A percentile compares a stretch with the other conserved stretches of the same genome.
Conservation (phyloP, 2,329 filamentous ascomycete species). For the Trichoderma polysporum region DNA sequence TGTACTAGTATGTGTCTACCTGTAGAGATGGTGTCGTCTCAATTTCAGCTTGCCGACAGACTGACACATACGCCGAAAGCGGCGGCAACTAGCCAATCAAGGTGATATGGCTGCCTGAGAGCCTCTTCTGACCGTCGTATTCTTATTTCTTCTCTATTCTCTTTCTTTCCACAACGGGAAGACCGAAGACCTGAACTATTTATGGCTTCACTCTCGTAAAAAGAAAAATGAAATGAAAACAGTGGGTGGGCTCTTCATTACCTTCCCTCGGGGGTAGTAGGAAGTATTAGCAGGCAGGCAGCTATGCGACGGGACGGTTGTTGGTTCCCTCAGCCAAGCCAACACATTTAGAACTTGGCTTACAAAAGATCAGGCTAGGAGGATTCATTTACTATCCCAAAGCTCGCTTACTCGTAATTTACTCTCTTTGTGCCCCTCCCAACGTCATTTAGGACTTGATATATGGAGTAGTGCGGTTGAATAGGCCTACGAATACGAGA, state of each 20-base stretch:
- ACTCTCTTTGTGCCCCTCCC: not conserved
- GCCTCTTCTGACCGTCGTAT: not conserved
- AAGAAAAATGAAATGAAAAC: not conserved
- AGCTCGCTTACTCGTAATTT: not conserved
- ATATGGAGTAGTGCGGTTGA: too few species aligned
- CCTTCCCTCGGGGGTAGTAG: not conserved
- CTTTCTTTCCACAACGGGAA: not conserved
- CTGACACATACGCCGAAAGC: not conserved
- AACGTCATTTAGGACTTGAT: not conserved
- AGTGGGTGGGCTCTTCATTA: not conserved
- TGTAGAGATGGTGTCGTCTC: not conserved
- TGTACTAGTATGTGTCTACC: not conserved
- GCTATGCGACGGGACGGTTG: not conserved
- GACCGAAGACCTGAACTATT: not conserved
- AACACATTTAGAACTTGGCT: not conserved
- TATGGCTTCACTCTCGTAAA: not conserved
- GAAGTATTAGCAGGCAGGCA: not conserved
- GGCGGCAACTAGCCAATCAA: constrained; percentile 7
- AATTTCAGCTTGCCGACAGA: not conserved
- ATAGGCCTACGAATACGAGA: not conserved
- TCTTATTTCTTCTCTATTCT: not conserved
- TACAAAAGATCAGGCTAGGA: not conserved
- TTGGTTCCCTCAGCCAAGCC: not conserved
- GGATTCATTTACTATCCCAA: not conserved
- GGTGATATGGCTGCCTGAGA: not conserved